phyloP scores from a whole-genome alignment of 1,284 basidiomycete genomes.

The Takashimella koratensis region DNA sequence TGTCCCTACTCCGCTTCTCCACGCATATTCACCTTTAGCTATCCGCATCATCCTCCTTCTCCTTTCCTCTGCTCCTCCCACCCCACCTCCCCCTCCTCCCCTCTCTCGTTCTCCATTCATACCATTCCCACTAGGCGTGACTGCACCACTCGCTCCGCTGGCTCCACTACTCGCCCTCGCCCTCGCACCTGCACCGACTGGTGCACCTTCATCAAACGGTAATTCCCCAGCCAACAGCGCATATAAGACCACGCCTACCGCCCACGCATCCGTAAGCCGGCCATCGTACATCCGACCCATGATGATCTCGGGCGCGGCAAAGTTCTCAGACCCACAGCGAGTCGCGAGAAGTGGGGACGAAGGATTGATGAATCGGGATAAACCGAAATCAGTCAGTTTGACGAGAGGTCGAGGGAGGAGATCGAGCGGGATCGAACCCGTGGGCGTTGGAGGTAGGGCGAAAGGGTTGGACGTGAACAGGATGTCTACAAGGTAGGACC shows the following conservation, averaged over 20 bases:
- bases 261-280: conserved; percentile 83
- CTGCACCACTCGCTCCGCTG: neutral
- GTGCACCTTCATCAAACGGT: conserved; percentile 46
- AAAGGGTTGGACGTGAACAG: conserved; percentile 55
- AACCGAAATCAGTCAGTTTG: conserved; percentile 86
- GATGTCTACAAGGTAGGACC: too few relatives aligned
- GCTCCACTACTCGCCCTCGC: conserved; percentile 5
- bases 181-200: conserved; percentile 11
- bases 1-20: conserved; percentile 52
- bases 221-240: conserved; percentile 62
- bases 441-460: conserved; percentile 38
- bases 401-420: conserved; percentile 60
- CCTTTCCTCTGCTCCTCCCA: conserved; percentile 49
- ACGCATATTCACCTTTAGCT: conserved; percentile 69
- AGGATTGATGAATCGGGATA: conserved; percentile 77
- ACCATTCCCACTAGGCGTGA: neutral
- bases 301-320: conserved; percentile 87
- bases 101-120: conserved; percentile 42
- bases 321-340: conserved; percentile 85
- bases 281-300: conserved; percentile 76
- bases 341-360: conserved; percentile 69
- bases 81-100: conserved; percentile 45
- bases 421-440: conserved; percentile 44
- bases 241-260: conserved; percentile 77
- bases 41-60: conserved; percentile 62